These are phyloP conservation scores for Pyrus betulifolia DNA, from an alignment of 306 rosid species.

Conservation along the genomic window DNA sequence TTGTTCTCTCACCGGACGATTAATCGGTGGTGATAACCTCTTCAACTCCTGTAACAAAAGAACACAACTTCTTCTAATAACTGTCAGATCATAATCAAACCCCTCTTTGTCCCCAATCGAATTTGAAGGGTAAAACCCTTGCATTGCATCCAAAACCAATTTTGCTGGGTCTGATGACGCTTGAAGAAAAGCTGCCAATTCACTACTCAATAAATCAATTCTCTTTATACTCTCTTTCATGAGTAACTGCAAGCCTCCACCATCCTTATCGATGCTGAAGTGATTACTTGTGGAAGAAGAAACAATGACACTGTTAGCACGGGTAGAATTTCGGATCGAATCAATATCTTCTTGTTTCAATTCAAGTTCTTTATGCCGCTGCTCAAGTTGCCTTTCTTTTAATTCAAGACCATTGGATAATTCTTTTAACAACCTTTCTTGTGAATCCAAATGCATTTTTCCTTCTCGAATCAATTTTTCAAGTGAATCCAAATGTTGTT, in stretches of 20 bases:
- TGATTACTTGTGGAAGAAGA: conserved; percentile 4
- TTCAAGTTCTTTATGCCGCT: conserved; percentile 14
- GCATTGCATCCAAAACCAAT: conserved; percentile 36
- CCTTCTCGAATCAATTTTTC: conserved; percentile 6
- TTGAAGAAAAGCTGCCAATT: neutral
- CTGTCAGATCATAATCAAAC: conserved; percentile 1
- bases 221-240: conserved; percentile 4
- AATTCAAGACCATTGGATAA: conserved; percentile 13
- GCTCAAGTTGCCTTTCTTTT: conserved; percentile 16
- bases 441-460: conserved; percentile 12
- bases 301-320: neutral
- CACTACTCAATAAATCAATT: conserved; percentile 1
- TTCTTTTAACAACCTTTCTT: neutral
- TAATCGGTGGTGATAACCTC: conserved; percentile 22
- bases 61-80: conserved; percentile 34
- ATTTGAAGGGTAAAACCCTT: conserved; percentile 24
- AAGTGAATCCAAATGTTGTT: neutral
- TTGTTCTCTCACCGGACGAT: conserved; percentile 22
- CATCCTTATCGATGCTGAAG: neutral
- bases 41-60: conserved; percentile 29
- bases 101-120: neutral
- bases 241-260: neutral
- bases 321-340: neutral
- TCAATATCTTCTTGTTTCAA: conserved; percentile 3
- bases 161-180: conserved; percentile 19